These are phyloP conservation scores for Zasmidium angulare DNA, from an alignment of 2,329 filamentous ascomycete species.

Conservation along the genomic window DNA sequence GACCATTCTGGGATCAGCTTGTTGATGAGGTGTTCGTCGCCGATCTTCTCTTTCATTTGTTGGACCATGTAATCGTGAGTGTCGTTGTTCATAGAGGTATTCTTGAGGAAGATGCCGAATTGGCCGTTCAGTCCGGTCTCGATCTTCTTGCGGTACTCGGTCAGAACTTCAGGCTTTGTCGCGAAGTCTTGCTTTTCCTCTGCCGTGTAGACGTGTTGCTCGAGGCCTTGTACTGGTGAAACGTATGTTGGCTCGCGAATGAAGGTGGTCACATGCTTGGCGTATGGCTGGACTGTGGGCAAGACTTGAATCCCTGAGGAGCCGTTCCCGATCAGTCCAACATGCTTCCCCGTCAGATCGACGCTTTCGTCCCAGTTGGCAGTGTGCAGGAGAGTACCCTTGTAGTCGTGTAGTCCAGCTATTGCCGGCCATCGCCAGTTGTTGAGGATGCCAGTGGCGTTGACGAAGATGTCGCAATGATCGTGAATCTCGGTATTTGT, in stretches of 20 bases:
- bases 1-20: slow-evolving; percentile 46
- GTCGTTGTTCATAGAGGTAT: slow-evolving; percentile 42
- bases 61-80: slow-evolving; percentile 39
- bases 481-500: slow-evolving; percentile 32
- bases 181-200: slow-evolving; percentile 46
- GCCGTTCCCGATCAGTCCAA: slow-evolving; percentile 14
- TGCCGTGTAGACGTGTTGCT: slow-evolving; percentile 42
- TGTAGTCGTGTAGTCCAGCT: slow-evolving; percentile 31
- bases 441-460: slow-evolving; percentile 16
- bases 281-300: slow-evolving; percentile 35
- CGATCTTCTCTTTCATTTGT: slow-evolving; percentile 44
- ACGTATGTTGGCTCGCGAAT: slow-evolving; percentile 52
- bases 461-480: slow-evolving; percentile 27
- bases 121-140: slow-evolving; percentile 52
- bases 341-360: slow-evolving; percentile 14
- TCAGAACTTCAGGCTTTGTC: slow-evolving; percentile 43
- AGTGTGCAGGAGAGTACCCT: slow-evolving; percentile 32
- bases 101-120: slow-evolving; percentile 54
- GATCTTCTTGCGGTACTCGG: slow-evolving; percentile 48
- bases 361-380: slow-evolving; percentile 29
- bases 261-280: slow-evolving; percentile 48
- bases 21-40: slow-evolving; percentile 39
- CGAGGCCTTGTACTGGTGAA: slow-evolving; percentile 15
- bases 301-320: slow-evolving; percentile 20
- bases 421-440: slow-evolving; percentile 35